Base-by-base conservation (phyloP, 257 asterid species). In the Nicotiana paniculata region DNA sequence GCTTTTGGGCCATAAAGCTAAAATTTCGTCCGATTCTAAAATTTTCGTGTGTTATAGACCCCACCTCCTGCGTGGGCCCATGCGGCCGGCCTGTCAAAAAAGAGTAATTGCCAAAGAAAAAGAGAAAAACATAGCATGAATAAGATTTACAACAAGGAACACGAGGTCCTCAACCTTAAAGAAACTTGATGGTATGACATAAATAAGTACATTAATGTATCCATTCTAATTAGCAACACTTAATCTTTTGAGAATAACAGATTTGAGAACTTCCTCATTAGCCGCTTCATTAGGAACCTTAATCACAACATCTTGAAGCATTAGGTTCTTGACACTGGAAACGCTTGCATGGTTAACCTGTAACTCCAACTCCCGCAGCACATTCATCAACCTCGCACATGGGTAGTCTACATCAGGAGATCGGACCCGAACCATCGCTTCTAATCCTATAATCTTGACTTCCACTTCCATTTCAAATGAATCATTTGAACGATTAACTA, bases 291-390 rank as follows among this genome's bases (percentile, higher is more conserved):
- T 26, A 2, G 88, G 89, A 81, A 83, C 28, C 82, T 70, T 82
- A 21, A 90, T 54, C 11, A 88, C 83, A 21, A 90, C 82, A 68
- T 87, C 86, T 68, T 90, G 93, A 12, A 85, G 75, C 90, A 90
- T 85, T 72, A 85, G 18, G 10, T 75, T 85, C 67, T 81, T 85
- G 0, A 88, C 77, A 33, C 72, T 70, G 0, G 88, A 87, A 53
- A 84, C 28, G n/a, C 84, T 83, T 0, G 86, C 91, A 54, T 84
- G 84, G 58, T 78, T 77, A 70, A 86, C 77, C 10, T 85, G 37
- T 4, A 90, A 57, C 59, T 81, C 83, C 81, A 90, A 43, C 30
- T 85, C 87, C 43, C 85, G 53, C 15, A 87, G 32, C 26, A 79
- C 91, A 61, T 85, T 61, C 90, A 86, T 88, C 37, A 88, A 16